Evolutionary conservation across 2,329 filamentous ascomycete species (phyloP).

Genomic region (Thelonectria olida): DNA sequence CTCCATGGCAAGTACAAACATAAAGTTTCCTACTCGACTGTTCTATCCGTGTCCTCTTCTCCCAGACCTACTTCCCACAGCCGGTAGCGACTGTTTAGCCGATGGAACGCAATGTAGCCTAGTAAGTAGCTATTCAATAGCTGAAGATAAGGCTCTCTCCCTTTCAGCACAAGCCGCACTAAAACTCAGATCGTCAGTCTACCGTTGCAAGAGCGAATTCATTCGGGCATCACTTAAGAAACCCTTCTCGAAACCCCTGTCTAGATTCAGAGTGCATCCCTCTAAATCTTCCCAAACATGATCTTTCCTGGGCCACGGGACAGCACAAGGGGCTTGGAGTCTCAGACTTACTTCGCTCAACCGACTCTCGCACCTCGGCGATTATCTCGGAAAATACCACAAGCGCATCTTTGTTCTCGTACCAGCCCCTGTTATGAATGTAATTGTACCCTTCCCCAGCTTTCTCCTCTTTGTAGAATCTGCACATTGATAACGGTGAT

Average conservation of each 20-base stretch:
- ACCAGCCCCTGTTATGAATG: constrained; percentile 20
- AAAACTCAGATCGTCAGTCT: background rate
- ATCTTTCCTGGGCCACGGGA: background rate
- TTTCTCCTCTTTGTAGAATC: constrained; percentile 22
- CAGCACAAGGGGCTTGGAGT: background rate
- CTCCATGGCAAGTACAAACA: no score
- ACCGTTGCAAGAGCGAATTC: background rate
- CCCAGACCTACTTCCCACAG: constrained; percentile 10
- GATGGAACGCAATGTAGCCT: constrained; percentile 9
- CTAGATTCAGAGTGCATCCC: no score
- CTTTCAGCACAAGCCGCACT: constrained; percentile 9
- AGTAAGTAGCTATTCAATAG: background rate
- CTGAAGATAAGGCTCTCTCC: background rate
- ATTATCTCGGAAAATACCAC: constrained; percentile 5
- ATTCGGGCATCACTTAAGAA: no score
- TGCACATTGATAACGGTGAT: background rate
- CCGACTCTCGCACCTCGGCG: background rate
- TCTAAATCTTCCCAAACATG: background rate
- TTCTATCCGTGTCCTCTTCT: background rate
- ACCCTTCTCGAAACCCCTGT: no score
- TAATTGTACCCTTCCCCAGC: constrained; percentile 16
- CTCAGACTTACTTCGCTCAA: background rate
- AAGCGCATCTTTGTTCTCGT: background rate
- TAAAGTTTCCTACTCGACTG: no score
- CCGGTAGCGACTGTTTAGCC: constrained; percentile 5